Base-by-base conservation (phyloP, 1,284 basidiomycete genomes). In the Sporisorium graminicola region DNA sequence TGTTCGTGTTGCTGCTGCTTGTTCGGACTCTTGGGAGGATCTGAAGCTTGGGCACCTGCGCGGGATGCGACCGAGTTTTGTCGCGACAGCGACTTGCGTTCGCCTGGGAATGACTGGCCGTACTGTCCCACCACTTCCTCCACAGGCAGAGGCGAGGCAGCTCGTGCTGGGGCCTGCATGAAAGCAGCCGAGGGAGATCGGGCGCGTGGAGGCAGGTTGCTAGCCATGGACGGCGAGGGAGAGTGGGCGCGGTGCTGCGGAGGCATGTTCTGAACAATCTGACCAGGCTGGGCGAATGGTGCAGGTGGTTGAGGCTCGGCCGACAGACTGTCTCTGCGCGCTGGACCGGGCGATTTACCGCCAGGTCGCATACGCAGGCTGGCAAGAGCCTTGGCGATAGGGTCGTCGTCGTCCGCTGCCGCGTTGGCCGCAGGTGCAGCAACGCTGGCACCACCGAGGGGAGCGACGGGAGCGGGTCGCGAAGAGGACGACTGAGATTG, bases 101-200 rank as follows among this genome's bases (percentile, higher is more conserved):
- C 95, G 2, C 93, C 94, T 1, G 94, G 95, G 86, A 98, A 90
- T 0, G 92, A 91, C 81, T 95, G 94, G 18, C 91, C 90, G 81
- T 97, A 97, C 73, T 91, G 89, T 5, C 88, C 88, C 10, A 95
- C 85, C 2, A 95, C 91, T n/a, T 91, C 90, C 77, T 93, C 92
- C 6, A 90, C 89, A 0, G 90, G 88, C 8, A 90, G 88, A 10
- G 91, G 88, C 3, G 87, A 85, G 2, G 78, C 47, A 0, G 88
- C 85, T 44, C 89, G 88, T 0, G 87, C 82, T 0, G 93, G 90
- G 0, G 90, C 90, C 86, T 89, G 87, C 90, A 94, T 94, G 85
- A 95, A 90, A 2, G 89, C 91, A 1, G 92, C 90, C 0, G 81
- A 82, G 0, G 94, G 93, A 1, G 94, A 94, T 1, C 90, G 79